phyloP scores from a whole-genome alignment of 805 yeast species.

The Millerozyma miso region DNA sequence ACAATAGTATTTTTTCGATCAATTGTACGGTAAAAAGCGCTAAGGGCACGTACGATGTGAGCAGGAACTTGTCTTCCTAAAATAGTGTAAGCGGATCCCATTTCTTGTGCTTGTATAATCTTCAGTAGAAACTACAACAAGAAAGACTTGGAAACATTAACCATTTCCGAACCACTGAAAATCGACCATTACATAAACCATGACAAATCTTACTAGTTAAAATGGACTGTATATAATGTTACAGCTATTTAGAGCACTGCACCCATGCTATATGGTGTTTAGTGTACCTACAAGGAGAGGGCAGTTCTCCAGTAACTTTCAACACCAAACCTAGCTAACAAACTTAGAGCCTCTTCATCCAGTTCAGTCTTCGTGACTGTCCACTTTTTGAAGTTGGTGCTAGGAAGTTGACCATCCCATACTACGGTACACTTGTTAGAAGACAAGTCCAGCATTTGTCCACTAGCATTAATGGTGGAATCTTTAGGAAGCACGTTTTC shows the following conservation, averaged over 20 bases:
- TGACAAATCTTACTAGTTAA: not conserved
- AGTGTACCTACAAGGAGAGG: too few species aligned
- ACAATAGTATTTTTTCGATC: not conserved
- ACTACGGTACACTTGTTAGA: conserved; percentile 45
- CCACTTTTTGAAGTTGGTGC: conserved; percentile 63
- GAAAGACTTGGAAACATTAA: not conserved
- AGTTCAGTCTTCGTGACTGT: conserved; percentile 51
- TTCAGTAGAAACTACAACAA: not conserved
- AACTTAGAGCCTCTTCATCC: conserved; percentile 47
- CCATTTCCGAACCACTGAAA: not conserved
- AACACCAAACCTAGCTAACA: conserved; percentile 48
- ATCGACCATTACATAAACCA: not conserved
- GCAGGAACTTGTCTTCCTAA: conserved; percentile 44
- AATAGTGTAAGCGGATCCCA: conserved; percentile 41
- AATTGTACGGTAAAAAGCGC: not conserved
- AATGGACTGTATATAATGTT: not conserved
- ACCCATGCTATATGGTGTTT: too few species aligned
- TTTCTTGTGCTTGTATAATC: conserved; percentile 6
- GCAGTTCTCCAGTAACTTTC: conserved; percentile 53
- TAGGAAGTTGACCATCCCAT: conserved; percentile 69
- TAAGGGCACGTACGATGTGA: conserved; percentile 34
- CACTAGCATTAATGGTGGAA: conserved; percentile 4
- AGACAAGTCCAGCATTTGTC: conserved; percentile 28
- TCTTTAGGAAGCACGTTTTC: conserved; percentile 38
- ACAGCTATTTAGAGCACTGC: too few species aligned